Conservation (phyloP, 345 rosid species). For the Eucalyptus pumila region DNA sequence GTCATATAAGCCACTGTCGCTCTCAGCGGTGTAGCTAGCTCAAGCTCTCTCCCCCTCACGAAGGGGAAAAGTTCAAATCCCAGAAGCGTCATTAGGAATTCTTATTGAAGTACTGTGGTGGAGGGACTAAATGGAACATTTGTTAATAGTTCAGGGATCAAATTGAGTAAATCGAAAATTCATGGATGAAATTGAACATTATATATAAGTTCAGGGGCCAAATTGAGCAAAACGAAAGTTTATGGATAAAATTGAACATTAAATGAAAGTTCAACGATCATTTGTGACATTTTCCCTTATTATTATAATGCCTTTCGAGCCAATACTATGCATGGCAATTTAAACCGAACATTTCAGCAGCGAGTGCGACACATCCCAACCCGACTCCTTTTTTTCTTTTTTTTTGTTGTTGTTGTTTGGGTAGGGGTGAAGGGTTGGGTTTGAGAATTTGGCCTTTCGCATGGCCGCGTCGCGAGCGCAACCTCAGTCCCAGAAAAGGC, state of each 20-base stretch:
- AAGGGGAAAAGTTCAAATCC: too few relatives aligned
- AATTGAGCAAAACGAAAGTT: too few relatives aligned
- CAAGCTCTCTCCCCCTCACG: too few relatives aligned
- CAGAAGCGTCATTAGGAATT: rapidly evolving
- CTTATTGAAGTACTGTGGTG: rapidly evolving
- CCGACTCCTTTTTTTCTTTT: too few relatives aligned
- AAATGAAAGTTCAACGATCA: rapidly evolving
- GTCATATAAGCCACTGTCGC: too few relatives aligned
- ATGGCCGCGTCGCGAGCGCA: neutral
- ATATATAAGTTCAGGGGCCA: rapidly evolving
- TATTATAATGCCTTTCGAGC: neutral
- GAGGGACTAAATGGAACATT: too few relatives aligned
- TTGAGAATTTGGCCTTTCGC: neutral
- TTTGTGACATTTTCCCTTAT: neutral
- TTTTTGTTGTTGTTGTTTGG: too few relatives aligned
- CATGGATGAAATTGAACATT: too few relatives aligned
- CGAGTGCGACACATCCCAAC: neutral
- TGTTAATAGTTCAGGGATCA: too few relatives aligned
- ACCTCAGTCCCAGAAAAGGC: neutral
- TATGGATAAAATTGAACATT: too few relatives aligned
- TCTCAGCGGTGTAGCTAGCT: rapidly evolving
- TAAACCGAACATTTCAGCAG: neutral
- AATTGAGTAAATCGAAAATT: too few relatives aligned
- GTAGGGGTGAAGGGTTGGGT: neutral
- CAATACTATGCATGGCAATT: neutral